Evolutionary conservation across 495 filamentous ascomycete species (phyloP).

Genomic region (Lasiosphaeriaceae sp.): DNA sequence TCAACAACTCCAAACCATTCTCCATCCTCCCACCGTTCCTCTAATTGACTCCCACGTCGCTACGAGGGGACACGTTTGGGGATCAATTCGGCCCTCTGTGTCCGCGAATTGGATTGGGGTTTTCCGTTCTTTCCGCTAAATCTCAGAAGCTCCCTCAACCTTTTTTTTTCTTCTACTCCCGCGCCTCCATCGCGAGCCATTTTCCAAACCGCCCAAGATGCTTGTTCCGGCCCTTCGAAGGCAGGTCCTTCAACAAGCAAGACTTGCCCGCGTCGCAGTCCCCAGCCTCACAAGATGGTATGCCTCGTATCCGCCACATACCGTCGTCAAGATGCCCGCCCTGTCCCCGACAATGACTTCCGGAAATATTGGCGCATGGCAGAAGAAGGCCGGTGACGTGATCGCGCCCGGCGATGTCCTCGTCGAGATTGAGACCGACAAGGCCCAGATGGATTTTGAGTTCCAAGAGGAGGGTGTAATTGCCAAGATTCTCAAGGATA

Average conservation of each 20-base stretch:
- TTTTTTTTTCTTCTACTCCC: background rate
- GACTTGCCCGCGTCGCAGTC: constrained; percentile 38
- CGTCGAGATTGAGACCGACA: constrained; percentile 99
- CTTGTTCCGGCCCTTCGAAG: constrained; percentile 51
- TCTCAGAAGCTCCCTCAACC: constrained; percentile 15
- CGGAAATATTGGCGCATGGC: constrained; percentile 96
- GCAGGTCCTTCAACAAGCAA: constrained; percentile 47
- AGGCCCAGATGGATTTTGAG: constrained; percentile 99
- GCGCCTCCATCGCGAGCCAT: constrained; percentile 22
- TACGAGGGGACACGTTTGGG: background rate
- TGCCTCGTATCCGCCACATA: constrained; percentile 81
- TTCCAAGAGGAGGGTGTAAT: constrained; percentile 97
- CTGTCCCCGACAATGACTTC: constrained; percentile 96
- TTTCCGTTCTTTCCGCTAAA: constrained; percentile 19
- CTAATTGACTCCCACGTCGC: constrained; percentile 18
- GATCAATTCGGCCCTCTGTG: background rate
- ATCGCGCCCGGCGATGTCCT: constrained; percentile 93
- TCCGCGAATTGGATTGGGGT: constrained; percentile 14
- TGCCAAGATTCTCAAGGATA: constrained; percentile 91
- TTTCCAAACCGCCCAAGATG: constrained; percentile 43
- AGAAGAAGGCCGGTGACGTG: constrained; percentile 90
- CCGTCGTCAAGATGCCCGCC: constrained; percentile 95
- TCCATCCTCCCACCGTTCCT: constrained; percentile 9
- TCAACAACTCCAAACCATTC: constrained; percentile 12
- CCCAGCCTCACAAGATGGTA: constrained; percentile 54